A percentile compares a stretch with the other conserved stretches of the same genome.
Evolutionary conservation across 495 filamentous ascomycete genomes (phyloP).

Genomic region (Penicillium ucsense): DNA sequence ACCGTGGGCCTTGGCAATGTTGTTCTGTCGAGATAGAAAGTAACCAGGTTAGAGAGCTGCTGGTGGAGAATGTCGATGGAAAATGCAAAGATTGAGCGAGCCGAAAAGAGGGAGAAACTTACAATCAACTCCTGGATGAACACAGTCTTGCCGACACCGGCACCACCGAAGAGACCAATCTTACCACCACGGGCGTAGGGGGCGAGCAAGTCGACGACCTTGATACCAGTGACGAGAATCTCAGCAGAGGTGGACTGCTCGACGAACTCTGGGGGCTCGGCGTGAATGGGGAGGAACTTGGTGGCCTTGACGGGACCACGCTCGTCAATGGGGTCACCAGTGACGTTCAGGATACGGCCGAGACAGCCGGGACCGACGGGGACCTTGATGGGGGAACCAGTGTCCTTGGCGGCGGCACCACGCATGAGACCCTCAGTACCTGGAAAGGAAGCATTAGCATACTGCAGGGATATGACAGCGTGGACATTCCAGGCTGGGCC

Average conservation of each 20-base stretch:
- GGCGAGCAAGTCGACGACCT: conserved; percentile 97
- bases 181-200: conserved; percentile 99
- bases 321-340: conserved; percentile 99
- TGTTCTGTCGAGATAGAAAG: conserved; percentile 53
- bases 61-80: too few relatives aligned
- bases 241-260: conserved; percentile 95
- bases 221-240: conserved; percentile 98
- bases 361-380: conserved; percentile 92
- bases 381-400: conserved; percentile 91
- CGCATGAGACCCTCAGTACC: conserved; percentile 98
- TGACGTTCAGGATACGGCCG: conserved; percentile 99
- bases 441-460: conserved; percentile 21
- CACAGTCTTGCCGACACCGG: conserved; percentile 99
- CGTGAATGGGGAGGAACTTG: conserved; percentile 84
- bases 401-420: conserved; percentile 75
- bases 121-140: conserved; percentile 99
- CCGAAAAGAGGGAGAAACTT: conserved; percentile 19
- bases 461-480: not conserved
- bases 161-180: conserved; percentile 99
- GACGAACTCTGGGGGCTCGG: conserved; percentile 78
- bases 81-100: not conserved
- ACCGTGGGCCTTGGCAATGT: conserved; percentile 99
- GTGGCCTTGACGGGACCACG: conserved; percentile 91
- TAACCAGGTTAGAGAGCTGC: not conserved
- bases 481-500: too few relatives aligned